phyloP scores from a whole-genome alignment of 768 basidiomycete species.

The Asterophora lycoperdoides region DNA sequence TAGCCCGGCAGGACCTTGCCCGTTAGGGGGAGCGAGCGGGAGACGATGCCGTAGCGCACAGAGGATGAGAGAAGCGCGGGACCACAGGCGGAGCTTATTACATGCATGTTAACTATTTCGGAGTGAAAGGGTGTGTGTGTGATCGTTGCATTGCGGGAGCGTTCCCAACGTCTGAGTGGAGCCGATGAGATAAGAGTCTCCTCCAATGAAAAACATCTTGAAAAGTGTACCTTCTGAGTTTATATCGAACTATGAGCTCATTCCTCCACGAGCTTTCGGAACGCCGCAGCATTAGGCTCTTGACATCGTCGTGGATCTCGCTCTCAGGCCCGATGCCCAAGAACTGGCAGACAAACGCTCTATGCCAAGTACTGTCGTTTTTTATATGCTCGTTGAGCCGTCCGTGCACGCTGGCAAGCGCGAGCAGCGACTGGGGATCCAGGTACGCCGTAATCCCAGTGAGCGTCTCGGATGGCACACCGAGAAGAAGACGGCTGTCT shows the following conservation, averaged over 20 bases:
- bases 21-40: constrained; percentile 66
- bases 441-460: constrained; percentile 73
- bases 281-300: constrained; percentile 51
- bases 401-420: constrained; percentile 50
- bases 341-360: constrained; percentile 67
- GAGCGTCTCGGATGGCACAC: constrained; percentile 67
- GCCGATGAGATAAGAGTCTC: background rate
- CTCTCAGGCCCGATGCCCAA: constrained; percentile 63
- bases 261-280: constrained; percentile 61
- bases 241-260: constrained; percentile 60
- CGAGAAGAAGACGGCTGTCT: constrained; percentile 37
- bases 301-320: constrained; percentile 42
- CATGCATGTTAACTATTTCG: constrained; percentile 51
- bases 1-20: constrained; percentile 69
- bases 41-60: constrained; percentile 62
- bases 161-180: constrained; percentile 61
- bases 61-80: constrained; percentile 57
- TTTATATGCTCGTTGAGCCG: constrained; percentile 60
- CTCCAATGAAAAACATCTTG: background rate
- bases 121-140: constrained; percentile 63
- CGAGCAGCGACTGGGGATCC: constrained; percentile 55
- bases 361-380: constrained; percentile 76
- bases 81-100: constrained; percentile 41
- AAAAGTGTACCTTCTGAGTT: constrained; percentile 45
- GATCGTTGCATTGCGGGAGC: constrained; percentile 54